Base-by-base conservation (phyloP, 345 rosid species). In the Lenwebbia sp. region DNA sequence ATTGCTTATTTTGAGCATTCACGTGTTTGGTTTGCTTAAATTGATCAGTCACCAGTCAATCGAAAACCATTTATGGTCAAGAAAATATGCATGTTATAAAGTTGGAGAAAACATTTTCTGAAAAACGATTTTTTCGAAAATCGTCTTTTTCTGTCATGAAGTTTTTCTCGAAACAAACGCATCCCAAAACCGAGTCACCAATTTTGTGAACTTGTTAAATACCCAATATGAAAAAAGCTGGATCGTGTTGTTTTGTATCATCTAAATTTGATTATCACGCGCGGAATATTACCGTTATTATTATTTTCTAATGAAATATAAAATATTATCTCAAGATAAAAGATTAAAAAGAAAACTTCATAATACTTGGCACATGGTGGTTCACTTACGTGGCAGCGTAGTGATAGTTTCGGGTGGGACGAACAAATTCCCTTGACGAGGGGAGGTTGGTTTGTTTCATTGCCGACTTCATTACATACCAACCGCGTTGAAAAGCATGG, bases 371-470 rank as follows among this genome's bases (percentile, higher is more conserved):
- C 54, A 53, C 21, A 3, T 57, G 65, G 65, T n/a, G 65, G 65
- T 14, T n/a, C n/a, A 13, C 28, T 58, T n/a, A 58, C 17, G 0
- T 26, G 30, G 65, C 4, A 0, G 11, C 1, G 3, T 2, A 11
- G 14, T 25, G 26, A 57, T 57, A 5, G 12, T 57, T 57, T 57
- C 15, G 17, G 6, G n/a, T 2, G 30, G 62, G 65, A 26, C 65
- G n/a, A 26, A 26, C 30, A 57, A 53, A 26, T 11, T 12, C 17
- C 14, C 15, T n/a, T n/a, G n/a, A n/a, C n/a, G n/a, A n/a, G n/a
- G n/a, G n/a, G n/a, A n/a, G n/a, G n/a, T n/a, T n/a, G n/a, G n/a
- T n/a, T n/a, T n/a, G n/a, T n/a, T n/a, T n/a, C n/a, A n/a, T n/a
- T n/a, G 8, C 8, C 8, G 17, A 26, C 65, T 12, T 13, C 33